These are phyloP conservation scores for Phaeotremella skinneri DNA, from an alignment of 768 basidiomycete species.

Conservation along the genomic window DNA sequence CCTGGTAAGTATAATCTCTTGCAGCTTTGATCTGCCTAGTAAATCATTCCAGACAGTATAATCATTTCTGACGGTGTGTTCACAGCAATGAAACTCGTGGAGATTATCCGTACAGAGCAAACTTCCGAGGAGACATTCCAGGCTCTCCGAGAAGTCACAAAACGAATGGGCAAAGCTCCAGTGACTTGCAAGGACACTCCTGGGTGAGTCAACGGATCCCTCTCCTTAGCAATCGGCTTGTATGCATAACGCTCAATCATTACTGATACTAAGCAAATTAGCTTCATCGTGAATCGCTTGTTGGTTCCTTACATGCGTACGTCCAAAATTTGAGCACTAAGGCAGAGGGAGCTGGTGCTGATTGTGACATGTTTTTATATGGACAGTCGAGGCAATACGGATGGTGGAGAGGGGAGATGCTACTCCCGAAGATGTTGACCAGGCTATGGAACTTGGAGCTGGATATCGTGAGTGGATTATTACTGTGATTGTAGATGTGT, in stretches of 20 bases:
- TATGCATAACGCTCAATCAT: neutral
- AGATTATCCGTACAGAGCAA: slow-evolving; percentile 52
- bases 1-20: slow-evolving; percentile 16
- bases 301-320: slow-evolving; percentile 55
- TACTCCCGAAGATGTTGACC: slow-evolving; percentile 53
- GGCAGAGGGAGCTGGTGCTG: slow-evolving; percentile 1
- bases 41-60: neutral
- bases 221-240: too few relatives aligned
- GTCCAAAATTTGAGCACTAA: slow-evolving; percentile 7
- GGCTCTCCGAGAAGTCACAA: slow-evolving; percentile 50
- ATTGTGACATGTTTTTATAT: too few relatives aligned
- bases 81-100: slow-evolving; percentile 55
- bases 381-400: slow-evolving; percentile 53
- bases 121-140: slow-evolving; percentile 51
- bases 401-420: slow-evolving; percentile 56
- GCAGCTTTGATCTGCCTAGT: neutral
- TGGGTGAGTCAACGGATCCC: slow-evolving; percentile 48
- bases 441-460: slow-evolving; percentile 56
- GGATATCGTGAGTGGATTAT: slow-evolving; percentile 49
- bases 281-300: slow-evolving; percentile 55
- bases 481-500: neutral
- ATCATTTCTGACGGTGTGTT: slow-evolving; percentile 10
- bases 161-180: slow-evolving; percentile 52
- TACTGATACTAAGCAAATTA: slow-evolving; percentile 7
- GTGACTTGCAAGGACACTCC: slow-evolving; percentile 55